Evolutionary conservation across 75 land plant species (phyloP), one percentile per base, ranked within the genome.

Genomic region (Chamaecyparis obtusa): DNA sequence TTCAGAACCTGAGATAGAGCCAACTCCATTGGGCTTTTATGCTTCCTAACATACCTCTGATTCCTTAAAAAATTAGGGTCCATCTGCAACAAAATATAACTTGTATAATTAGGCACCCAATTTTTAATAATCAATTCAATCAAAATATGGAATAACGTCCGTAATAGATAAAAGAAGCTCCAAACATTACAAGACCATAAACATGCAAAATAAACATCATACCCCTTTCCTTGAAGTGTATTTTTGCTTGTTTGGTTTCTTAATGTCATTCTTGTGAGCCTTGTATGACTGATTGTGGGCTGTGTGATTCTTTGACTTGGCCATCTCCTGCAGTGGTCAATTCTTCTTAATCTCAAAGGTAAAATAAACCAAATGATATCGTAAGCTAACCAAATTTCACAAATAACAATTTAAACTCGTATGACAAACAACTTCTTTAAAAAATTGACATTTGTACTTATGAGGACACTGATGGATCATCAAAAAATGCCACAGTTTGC

Each of bases 251-350:
- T 88, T 91, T 41, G 94, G 94, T 93, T 95, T 96, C 98, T 96
- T 96, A 89, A 96, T 96, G 13, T 97, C 98, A 83, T 96, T 96
- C 90, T 90, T 93, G 93, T 94, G 97, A 33, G 90, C 92, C 90
- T 96, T 96, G 93, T 94, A 88, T 8, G 97, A 95, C 93, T 96
- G 98, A 85, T 96, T 96, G 91, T 96, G 98, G 32, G 98, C 97
- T 14, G 98, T 96, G 92, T 95, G 98, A 76, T 96, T 96, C 97
- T 96, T 96, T 83, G 97, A 96, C 93, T 96, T 96, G 30, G 98
- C 97, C 97, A 96, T 96, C 75, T 88, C 92, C 85, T 84, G 67
- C 33, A 55, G 55, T 24, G 43, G 13, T 17, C 36, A 74, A 74
- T 3, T 33, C 36, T 74, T 74, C 8, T 74, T 74, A 74, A 24